These are phyloP conservation scores for Yamadazyma trypodendri DNA, from an alignment of 1,139 yeast species.

Conservation along the genomic window DNA sequence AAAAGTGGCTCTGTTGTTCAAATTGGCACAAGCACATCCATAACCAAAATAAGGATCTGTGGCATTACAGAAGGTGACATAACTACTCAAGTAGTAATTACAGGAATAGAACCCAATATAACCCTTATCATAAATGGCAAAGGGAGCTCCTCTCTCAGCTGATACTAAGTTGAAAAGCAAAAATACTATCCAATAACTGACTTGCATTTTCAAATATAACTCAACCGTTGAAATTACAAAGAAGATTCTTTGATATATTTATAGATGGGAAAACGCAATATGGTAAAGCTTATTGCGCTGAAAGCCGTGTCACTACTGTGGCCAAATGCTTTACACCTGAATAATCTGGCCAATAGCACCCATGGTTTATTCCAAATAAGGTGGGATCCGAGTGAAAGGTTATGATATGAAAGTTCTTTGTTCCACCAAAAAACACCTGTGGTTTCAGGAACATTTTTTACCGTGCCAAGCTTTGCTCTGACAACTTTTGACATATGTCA, in stretches of 20 bases:
- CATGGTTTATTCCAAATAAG: not conserved
- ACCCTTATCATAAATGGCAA: not conserved
- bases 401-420: not conserved
- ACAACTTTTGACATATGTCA: slow-evolving; percentile 1
- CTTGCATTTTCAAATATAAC: not conserved
- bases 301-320: too few species aligned
- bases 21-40: slow-evolving; percentile 12
- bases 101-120: slow-evolving; percentile 3
- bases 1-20: slow-evolving; percentile 12
- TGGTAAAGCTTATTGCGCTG: too few species aligned
- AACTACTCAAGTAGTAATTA: not conserved
- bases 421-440: not conserved
- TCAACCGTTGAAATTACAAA: not conserved
- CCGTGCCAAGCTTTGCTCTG: not conserved
- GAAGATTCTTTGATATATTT: not conserved
- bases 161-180: not conserved
- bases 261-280: too few species aligned
- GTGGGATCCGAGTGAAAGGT: not conserved
- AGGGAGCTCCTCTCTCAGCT: slow-evolving; percentile 4
- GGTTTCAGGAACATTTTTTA: not conserved
- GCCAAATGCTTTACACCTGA: not conserved
- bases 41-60: not conserved
- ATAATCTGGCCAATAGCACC: not conserved
- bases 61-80: slow-evolving; percentile 6
- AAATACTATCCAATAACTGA: slow-evolving; percentile 1